These are phyloP conservation scores for Ogataea salicorniae DNA, from an alignment of 805 yeast species.

Conservation along the genomic window DNA sequence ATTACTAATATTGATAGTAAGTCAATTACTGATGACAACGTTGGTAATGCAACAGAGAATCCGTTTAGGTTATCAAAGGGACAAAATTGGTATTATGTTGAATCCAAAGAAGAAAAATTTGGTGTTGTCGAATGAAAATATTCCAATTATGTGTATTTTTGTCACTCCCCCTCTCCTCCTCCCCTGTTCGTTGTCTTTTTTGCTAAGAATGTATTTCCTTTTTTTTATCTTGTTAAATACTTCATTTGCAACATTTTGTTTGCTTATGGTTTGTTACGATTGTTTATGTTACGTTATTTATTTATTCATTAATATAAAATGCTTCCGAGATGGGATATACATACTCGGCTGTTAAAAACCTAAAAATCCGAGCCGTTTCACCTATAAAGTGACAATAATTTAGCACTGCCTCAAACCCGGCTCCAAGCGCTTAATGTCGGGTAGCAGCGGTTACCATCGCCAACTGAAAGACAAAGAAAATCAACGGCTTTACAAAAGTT, in stretches of 20 bases:
- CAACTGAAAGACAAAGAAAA: background rate
- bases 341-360: background rate
- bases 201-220: too few species aligned
- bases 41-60: slow-evolving; percentile 37
- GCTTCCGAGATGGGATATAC: too few species aligned
- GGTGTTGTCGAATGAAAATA: background rate
- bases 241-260: too few species aligned
- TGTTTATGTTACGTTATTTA: too few species aligned
- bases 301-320: too few species aligned
- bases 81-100: slow-evolving; percentile 57
- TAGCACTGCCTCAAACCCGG: too few species aligned
- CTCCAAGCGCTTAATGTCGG: background rate
- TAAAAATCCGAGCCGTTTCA: background rate
- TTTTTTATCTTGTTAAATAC: too few species aligned
- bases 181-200: background rate
- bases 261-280: too few species aligned
- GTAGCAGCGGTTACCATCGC: background rate
- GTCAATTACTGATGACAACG: slow-evolving; percentile 42
- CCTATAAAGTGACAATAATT: too few species aligned
- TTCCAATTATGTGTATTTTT: too few species aligned
- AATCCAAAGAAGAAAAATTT: slow-evolving; percentile 41
- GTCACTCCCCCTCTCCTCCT: background rate
- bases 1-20: slow-evolving; percentile 54
- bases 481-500: too few species aligned
- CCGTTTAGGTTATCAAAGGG: slow-evolving; percentile 66